Evolutionary conservation across 139 green algal species (phyloP).

Genomic region (Chlorella sp.): DNA sequence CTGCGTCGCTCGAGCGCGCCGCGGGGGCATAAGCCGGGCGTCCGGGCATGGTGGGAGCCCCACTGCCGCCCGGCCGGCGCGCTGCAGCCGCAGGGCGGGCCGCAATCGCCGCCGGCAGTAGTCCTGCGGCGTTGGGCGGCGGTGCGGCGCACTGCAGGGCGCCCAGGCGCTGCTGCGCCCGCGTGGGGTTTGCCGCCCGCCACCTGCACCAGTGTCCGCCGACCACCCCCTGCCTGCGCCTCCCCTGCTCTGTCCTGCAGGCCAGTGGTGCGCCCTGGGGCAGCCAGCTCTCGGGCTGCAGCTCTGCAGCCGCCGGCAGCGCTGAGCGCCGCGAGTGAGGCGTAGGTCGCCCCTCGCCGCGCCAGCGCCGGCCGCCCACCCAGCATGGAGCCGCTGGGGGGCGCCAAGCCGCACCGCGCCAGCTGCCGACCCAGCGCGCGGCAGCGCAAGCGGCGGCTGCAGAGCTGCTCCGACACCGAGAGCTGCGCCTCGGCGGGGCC

Average conservation of each 20-base stretch:
- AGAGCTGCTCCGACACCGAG: constrained; percentile 21
- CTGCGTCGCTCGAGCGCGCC: too few species aligned
- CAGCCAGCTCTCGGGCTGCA: constrained; percentile 18
- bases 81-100: too few species aligned
- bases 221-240: background rate
- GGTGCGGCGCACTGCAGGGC: background rate
- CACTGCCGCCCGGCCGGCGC: too few species aligned
- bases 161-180: background rate
- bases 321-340: constrained; percentile 3
- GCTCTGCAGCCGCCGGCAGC: constrained; percentile 36
- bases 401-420: constrained; percentile 11
- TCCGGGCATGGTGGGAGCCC: too few species aligned
- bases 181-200: background rate
- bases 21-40: too few species aligned
- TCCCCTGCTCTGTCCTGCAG: background rate
- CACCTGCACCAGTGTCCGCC: too few species aligned
- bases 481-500: background rate
- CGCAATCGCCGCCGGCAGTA: too few species aligned
- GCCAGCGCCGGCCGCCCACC: background rate
- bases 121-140: too few species aligned
- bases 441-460: constrained; percentile 12
- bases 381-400: constrained; percentile 25
- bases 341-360: background rate
- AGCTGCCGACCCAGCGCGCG: constrained; percentile 1
- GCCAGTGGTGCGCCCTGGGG: background rate